A percentile compares a stretch with the other conserved stretches of the same genome.
Conservation (phyloP, 2,329 filamentous ascomycete genomes). For the Rhinocladiella mackenziei region DNA sequence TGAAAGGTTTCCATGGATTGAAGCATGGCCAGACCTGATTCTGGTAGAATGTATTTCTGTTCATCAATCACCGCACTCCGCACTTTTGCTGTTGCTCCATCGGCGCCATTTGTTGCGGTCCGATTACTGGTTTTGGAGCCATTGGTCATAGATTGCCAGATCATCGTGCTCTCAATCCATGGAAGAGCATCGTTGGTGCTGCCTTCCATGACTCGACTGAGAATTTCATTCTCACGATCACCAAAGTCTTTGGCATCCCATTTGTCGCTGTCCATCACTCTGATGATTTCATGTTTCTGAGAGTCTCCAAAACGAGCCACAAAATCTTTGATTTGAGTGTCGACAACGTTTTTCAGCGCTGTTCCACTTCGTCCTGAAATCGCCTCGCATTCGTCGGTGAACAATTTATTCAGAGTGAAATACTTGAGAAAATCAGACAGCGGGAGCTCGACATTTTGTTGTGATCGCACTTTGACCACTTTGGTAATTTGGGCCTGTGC, state of each 20-base stretch:
- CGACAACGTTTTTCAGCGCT: slow-evolving; percentile 57
- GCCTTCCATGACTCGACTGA: slow-evolving; percentile 54
- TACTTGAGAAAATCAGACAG: slow-evolving; percentile 58
- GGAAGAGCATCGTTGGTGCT: slow-evolving; percentile 56
- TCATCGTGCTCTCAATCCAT: slow-evolving; percentile 50
- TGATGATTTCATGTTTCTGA: slow-evolving; percentile 55
- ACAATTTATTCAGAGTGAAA: slow-evolving; percentile 60
- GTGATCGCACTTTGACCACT: slow-evolving; percentile 60
- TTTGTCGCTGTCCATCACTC: slow-evolving; percentile 57
- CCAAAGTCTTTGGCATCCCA: slow-evolving; percentile 64
- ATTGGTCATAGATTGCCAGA: slow-evolving; percentile 43
- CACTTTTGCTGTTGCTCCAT: slow-evolving; percentile 53
- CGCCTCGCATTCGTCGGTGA: slow-evolving; percentile 64
- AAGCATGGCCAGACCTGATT: slow-evolving; percentile 76
- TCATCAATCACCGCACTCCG: slow-evolving; percentile 75
- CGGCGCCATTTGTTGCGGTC: slow-evolving; percentile 15
- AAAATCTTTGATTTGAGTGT: slow-evolving; percentile 60
- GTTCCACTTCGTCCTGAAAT: slow-evolving; percentile 60
- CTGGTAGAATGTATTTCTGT: slow-evolving; percentile 79
- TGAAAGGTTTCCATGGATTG: slow-evolving; percentile 78
- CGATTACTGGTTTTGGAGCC: slow-evolving; percentile 28
- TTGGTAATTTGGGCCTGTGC: slow-evolving; percentile 62
- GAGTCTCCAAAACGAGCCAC: slow-evolving; percentile 55
- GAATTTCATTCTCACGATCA: slow-evolving; percentile 47
- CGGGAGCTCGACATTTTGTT: slow-evolving; percentile 54